Conservation (phyloP, 1,284 basidiomycete species). For the Schizophyllum amplum region DNA sequence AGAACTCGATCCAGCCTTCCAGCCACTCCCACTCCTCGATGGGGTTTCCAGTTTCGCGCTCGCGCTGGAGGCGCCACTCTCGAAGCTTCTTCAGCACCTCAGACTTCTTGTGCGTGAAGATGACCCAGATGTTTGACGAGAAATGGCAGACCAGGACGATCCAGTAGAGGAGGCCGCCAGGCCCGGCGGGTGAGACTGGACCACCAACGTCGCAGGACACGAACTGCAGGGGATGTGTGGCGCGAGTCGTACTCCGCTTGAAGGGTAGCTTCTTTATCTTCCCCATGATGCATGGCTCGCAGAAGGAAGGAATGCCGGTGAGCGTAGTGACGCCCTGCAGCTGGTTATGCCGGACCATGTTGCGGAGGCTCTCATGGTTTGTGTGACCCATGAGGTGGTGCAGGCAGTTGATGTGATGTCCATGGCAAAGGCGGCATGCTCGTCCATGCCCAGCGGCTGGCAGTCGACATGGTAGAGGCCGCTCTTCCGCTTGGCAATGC, state of each 20-base stretch:
- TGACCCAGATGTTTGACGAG: slow-evolving; percentile 13
- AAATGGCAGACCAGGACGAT: neutral
- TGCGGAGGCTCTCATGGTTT: neutral
- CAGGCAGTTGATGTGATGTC: neutral
- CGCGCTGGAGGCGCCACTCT: too few species aligned
- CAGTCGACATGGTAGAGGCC: too few species aligned
- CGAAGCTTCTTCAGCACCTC: slow-evolving; percentile 5
- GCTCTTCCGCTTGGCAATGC: too few species aligned
- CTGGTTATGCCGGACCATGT: neutral
- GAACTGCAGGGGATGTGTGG: slow-evolving; percentile 16
- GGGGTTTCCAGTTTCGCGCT: too few species aligned
- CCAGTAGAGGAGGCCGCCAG: slow-evolving; percentile 16
- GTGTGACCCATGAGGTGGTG: neutral
- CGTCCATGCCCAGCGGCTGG: too few species aligned
- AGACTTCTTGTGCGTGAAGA: slow-evolving; percentile 19
- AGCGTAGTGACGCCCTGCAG: neutral
- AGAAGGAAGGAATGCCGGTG: slow-evolving; percentile 5
- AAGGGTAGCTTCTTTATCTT: slow-evolving; percentile 22
- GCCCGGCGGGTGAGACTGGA: slow-evolving; percentile 16
- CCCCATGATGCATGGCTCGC: slow-evolving; percentile 18
- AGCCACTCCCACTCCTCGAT: slow-evolving; percentile 12
- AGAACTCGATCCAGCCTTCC: slow-evolving; percentile 16
- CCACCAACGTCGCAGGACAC: slow-evolving; percentile 25
- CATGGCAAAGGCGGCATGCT: neutral
- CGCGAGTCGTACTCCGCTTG: slow-evolving; percentile 8